A percentile compares a stretch with the other conserved stretches of the same genome.
Evolutionary conservation across 176 grass and related monocot species (phyloP).

Genomic region (Aegilops tauschii): DNA sequence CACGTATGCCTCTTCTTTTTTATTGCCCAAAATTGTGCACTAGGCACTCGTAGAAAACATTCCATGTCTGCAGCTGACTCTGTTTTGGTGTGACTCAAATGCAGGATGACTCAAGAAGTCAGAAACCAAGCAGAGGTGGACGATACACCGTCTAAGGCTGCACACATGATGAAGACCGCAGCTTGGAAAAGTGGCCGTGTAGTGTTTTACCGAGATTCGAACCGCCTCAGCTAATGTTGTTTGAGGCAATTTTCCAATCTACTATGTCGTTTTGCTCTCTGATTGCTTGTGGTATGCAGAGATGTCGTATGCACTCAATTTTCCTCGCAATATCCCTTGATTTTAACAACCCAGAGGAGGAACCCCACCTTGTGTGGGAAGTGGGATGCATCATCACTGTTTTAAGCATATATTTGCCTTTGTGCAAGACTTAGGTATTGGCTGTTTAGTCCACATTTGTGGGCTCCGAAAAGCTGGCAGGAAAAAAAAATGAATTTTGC

Average conservation of each 20-base stretch:
- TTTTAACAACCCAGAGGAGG: neutral
- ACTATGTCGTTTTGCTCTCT: conserved; percentile 26
- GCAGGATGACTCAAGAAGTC: conserved; percentile 84
- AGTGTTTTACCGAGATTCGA: neutral
- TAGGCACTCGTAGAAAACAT: neutral
- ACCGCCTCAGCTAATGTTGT: conserved; percentile 12
- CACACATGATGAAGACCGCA: neutral
- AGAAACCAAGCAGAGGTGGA: conserved; percentile 88
- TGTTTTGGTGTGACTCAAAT: conserved; percentile 6
- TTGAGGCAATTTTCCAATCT: conserved; percentile 27
- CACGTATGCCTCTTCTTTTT: conserved; percentile 57
- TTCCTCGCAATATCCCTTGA: conserved; percentile 3
- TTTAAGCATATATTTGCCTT: neutral
- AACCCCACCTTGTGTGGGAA: neutral
- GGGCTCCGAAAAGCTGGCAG: neutral
- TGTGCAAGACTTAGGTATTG: neutral
- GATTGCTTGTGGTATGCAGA: conserved; percentile 36
- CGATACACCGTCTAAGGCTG: conserved; percentile 73
- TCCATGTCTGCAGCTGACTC: neutral
- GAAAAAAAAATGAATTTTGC: neutral
- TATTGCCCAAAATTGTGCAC: neutral
- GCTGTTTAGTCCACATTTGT: neutral
- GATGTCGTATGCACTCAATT: conserved; percentile 28
- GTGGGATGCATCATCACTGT: neutral
- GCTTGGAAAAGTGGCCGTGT: neutral